Conservation (phyloP, 1,284 basidiomycete genomes). For the Ganoderma lingzhi region DNA sequence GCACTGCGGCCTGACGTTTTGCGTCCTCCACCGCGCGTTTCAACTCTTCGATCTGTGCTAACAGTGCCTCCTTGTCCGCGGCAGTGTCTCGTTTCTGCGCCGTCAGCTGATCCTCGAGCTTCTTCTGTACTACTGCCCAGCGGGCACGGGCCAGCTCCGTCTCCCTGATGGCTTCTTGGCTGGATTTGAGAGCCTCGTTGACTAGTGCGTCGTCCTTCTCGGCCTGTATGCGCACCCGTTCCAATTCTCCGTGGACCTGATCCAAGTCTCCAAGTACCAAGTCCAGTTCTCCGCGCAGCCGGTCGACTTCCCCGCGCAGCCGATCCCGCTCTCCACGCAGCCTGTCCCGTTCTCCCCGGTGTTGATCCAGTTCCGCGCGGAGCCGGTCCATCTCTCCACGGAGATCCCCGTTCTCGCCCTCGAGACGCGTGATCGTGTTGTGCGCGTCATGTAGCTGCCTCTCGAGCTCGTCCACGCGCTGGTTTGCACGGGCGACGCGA, state of each 20-base stretch:
- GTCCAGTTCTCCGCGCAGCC: neutral
- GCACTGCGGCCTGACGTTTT: slow-evolving; percentile 7
- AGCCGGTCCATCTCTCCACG: neutral
- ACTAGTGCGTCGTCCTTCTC: neutral
- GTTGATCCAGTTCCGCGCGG: neutral
- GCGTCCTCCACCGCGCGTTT: slow-evolving; percentile 12
- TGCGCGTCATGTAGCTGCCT: neutral
- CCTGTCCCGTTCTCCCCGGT: neutral
- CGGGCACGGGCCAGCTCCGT: slow-evolving; percentile 10
- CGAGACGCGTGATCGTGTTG: neutral
- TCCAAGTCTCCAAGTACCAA: neutral
- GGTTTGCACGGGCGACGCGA: slow-evolving; percentile 6
- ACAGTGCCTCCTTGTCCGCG: slow-evolving; percentile 10
- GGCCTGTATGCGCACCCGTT: slow-evolving; percentile 4
- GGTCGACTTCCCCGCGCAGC: neutral
- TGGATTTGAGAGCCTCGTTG: neutral
- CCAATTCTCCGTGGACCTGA: neutral
- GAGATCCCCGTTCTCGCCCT: slow-evolving; percentile 13
- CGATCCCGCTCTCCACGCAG: neutral
- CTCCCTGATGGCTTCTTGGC: slow-evolving; percentile 6
- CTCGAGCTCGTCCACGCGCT: slow-evolving; percentile 9
- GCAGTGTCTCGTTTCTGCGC: slow-evolving; percentile 2
- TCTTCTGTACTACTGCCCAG: neutral
- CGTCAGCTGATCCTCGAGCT: slow-evolving; percentile 16
- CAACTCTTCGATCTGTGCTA: slow-evolving; percentile 17